Evolutionary conservation across 208 protist species (phyloP), one percentile per base, ranked within the genome.

Genomic region (Crithidia bombi): DNA sequence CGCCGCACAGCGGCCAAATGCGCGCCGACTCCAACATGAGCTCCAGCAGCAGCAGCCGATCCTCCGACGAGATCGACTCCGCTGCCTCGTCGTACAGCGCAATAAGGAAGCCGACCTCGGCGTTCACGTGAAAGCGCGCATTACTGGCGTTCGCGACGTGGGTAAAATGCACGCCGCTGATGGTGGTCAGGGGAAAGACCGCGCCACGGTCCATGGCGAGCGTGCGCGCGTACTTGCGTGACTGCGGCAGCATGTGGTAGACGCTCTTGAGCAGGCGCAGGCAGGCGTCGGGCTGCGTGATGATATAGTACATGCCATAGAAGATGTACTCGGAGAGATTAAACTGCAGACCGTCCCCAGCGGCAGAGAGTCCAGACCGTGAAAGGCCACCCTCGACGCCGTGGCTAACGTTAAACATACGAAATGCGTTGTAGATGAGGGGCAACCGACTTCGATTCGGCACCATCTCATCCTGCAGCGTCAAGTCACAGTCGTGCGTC

Each of bases 21-120:
- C 92, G 81, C 54, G 85, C 85, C 54, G 90, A 94, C 73, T 97
- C 89, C 63, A 97, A 63, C 82, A 94, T 89, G 32, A 97, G 65
- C 79, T 97, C 89, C 33, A 97, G 63, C 54, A 95, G 66, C 67
- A 81, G 69, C 33, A 91, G 44, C 25, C 89, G 90, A 44, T 94
- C 82, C 44, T 81, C 74, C 1, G 39, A 59, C 7, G 75, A 75
- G 33, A 94, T 85, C 21, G 46, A 66, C 58, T 85, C 81, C 26
- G 83, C 79, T 0, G 85, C 82, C n/a, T 65, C 63, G 64, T 91
- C 80, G 68, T 87, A 97, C 28, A 91, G 52, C 63, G 79, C 73
- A 43, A 97, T 83, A 15, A 97, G 63, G 39, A 85, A 86, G 35
- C 90, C 92, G 33, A 97, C 75, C 49, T 95, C 84, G n/a, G 87